phyloP scores from a whole-genome alignment of 169 alveolate genomes.

The Blepharisma undulans region DNA sequence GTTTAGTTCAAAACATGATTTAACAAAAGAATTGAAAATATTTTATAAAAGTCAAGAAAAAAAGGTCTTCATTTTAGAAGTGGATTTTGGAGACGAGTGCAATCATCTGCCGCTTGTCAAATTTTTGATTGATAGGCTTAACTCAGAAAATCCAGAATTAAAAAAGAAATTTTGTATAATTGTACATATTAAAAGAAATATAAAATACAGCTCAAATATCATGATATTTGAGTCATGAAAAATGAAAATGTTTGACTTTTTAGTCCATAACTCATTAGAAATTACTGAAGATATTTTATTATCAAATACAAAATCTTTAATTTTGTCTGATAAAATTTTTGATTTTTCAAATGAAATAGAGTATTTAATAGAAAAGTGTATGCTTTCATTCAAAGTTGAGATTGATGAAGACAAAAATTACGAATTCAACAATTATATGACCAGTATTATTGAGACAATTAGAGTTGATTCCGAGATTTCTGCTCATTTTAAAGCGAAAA shows the following conservation, averaged over 20 bases:
- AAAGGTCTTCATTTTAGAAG: background rate
- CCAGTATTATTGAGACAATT: background rate
- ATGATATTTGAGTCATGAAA: background rate
- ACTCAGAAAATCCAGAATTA: background rate
- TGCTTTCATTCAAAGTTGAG: background rate
- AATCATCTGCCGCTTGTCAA: background rate
- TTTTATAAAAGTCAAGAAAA: background rate
- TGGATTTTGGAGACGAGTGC: background rate
- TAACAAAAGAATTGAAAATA: background rate
- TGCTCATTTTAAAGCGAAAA: background rate
- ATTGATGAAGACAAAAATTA: background rate
- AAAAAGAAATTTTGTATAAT: background rate
- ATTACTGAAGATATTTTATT: background rate
- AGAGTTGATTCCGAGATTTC: background rate
- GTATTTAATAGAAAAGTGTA: background rate
- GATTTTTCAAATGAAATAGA: background rate
- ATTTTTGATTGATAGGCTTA: background rate
- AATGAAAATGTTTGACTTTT: background rate
- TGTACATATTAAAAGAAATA: background rate
- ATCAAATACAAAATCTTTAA: background rate
- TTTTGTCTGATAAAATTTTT: background rate
- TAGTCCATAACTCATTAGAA: background rate
- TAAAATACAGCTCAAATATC: background rate
- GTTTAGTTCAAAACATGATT: background rate
- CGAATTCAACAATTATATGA: background rate